Evolutionary conservation across 805 yeast genomes (phyloP).

Genomic region (Metschnikowia aberdeeniae): DNA sequence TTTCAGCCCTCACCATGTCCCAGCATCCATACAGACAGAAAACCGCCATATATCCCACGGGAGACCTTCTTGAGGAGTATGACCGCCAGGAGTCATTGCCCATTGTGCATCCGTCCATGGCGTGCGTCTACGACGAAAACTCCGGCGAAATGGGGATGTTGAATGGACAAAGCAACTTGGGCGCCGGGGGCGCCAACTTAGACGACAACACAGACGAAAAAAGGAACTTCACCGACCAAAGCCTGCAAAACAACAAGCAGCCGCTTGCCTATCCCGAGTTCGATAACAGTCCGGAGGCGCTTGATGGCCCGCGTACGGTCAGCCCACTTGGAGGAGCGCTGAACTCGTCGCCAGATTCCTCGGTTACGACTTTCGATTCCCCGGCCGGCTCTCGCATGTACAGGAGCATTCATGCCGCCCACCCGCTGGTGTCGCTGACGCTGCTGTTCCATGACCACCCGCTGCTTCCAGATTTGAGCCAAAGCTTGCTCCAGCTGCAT

Average conservation of each 20-base stretch:
- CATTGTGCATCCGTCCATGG: constrained; percentile 1
- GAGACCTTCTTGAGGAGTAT: constrained; percentile 6
- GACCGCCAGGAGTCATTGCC: constrained; percentile 4
- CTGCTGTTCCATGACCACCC: constrained; percentile 35
- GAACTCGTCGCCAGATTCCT: constrained; percentile 3
- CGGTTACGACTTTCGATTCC: constrained; percentile 4
- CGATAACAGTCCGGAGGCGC: neutral
- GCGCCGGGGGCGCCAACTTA: no score
- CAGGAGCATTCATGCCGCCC: constrained; percentile 21
- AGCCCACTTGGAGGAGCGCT: constrained; percentile 1
- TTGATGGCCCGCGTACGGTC: neutral
- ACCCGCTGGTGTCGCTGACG: constrained; percentile 34
- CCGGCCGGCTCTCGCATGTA: constrained; percentile 8
- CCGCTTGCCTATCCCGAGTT: constrained; percentile 1
- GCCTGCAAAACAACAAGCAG: neutral
- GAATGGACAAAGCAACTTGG: no score
- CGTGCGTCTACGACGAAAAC: neutral
- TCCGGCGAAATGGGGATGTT: neutral
- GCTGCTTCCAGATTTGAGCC: constrained; percentile 47
- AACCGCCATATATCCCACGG: constrained; percentile 17
- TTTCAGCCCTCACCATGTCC: constrained; percentile 5
- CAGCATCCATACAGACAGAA: constrained; percentile 20
- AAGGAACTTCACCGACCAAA: no score
- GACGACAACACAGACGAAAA: no score
- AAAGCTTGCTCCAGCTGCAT: constrained; percentile 48